Evolutionary conservation across 495 filamentous ascomycete species (phyloP), one percentile per base, ranked within the genome.

Genomic region (Daldinia decipiens): DNA sequence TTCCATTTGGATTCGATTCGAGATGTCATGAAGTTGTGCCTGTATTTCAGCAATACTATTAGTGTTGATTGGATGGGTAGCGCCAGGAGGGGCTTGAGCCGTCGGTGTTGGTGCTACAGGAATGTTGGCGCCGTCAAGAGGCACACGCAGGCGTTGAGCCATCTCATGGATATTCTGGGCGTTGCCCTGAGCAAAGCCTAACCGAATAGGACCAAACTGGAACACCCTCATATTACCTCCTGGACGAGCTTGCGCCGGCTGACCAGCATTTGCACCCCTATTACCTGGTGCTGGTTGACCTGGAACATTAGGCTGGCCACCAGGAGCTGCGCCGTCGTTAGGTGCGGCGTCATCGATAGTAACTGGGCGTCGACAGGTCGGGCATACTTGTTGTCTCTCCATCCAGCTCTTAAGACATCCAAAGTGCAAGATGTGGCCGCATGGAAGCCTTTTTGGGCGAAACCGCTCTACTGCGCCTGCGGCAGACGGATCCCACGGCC

Each of bases 351-450:
- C 73, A 0, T 80, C 77, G 27, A 79, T 74, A 47, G 92, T 80
- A 32, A 99, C 96, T 21, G 95, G 87, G 32, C 92, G 86, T 62
- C 95, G 89, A 77, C 95, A 99, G 3, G 95, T 98, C 11, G 95
- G 95, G 78, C 95, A 99, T 24, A 95, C 94, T 78, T 98, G 96
- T 78, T 99, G 95, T 60, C 95, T 89, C 81, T 98, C 95, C n/a
- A 99, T 82, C 95, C 95, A 99, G 77, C 95, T 96, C 74, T 93
- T 90, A 50, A 99, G 87, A 75, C 95, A 99, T 19, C 93, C 89
- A 69, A 97, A 93, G 79, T 99, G 95, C 34, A 99, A 81, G 52
- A 98, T 94, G 77, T 99, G 95, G 2, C 95, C 94, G 77, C 95
- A 99, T 0, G 95, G 95, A 9, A 99, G 87, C 79, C 96, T 97